Evolutionary conservation across 805 yeast genomes (phyloP), one percentile per base, ranked within the genome.

Genomic region (Barnettozyma sp.): DNA sequence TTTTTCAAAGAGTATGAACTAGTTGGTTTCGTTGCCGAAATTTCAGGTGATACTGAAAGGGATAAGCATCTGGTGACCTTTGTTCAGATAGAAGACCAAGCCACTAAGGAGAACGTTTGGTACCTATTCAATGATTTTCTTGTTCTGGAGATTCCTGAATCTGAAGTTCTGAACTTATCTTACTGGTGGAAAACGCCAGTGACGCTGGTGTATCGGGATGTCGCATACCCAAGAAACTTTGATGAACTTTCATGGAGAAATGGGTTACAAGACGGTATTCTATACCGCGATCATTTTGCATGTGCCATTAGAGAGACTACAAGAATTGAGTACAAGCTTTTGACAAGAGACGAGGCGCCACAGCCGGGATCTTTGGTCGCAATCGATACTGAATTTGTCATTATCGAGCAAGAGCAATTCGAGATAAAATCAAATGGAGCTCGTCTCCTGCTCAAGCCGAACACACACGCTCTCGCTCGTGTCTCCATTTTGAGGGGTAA

Each of bases 331-430:
- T 84, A 82, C 52, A 71, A 75, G 46, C 62, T 82, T n/a, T 60
- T 85, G 39, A 76, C 86, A 0, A 60, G 61, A 22, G 67, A 70
- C 31, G 88, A 82, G 48, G 83, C 85, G 0, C 96, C 96, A 0
- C 52, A 52, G 15, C 70, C 78, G 0, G 95, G 95, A 0, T 66
- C 84, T 1, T 56, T 87, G 26, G 78, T 90, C 14, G 98, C 97
- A 0, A 81, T 92, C 39, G 99, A 92, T 65, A 97, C 99, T 0
- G 99, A 92, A 58, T 92, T 94, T 66, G 97, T 92, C 3, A 72
- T 78, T 21, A 56, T 88, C 22, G 74, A 77, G 33, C 82, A 82
- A 4, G 97, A 87, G 46, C 76, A 80, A 42, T 71, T 76, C 29
- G 97, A 88, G 51, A 72, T 90, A 32, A 73, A 76, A 35, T 75